Base-by-base conservation (phyloP, 331 rosid species). In the Quercus tomentella region DNA sequence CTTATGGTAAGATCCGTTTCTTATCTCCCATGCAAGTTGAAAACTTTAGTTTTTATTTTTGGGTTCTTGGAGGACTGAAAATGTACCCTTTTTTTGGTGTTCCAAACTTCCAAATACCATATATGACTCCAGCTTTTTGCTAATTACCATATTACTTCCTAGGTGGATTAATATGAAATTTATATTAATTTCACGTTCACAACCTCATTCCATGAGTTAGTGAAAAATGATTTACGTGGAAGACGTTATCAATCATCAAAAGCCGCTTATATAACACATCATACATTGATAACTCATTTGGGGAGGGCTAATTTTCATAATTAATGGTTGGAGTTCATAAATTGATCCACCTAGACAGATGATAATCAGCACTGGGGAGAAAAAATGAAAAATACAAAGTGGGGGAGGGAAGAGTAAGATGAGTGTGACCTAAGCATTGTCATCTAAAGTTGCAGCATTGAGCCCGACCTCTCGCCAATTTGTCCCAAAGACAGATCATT, bases 401-500 rank as follows among this genome's bases (percentile, higher is more conserved):
- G 16, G 14, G 7, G 22, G 17, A 35, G 52, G 22, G 51, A 33
- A 22, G 25, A 20, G 26, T 22, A 33, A 66, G 72, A 4, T 7
- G 49, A 31, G 23, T 18, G 5, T 18, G 23, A 66, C 20, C 37
- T 28, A 63, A 30, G 7, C 81, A 8, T 35, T 71, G 80, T 94
- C 85, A 91, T 86, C 97, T 88, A 81, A 96, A 93, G 88, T 93
- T 96, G 83, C 99, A 96, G 79, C 99, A 96, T 23, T 87, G 87
- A 74, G 94, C 97, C 58, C 62, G 86, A 67, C 98, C 97, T 80
- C 93, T 80, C 2, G 89, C 87, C 88, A 91, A 81, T 76, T 96
- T 96, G 82, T 91, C 97, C 98, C 97, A 93, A 12, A 96, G 91
- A 81, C 98, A 96, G 51, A 93, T 70, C 97, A 96, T 93, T 74